A percentile compares a stretch with the other conserved stretches of the same genome.
These are phyloP conservation scores for Pythium vanterpoolii DNA, from an alignment of 352 stramenopile genomes.

Conservation along the genomic window DNA sequence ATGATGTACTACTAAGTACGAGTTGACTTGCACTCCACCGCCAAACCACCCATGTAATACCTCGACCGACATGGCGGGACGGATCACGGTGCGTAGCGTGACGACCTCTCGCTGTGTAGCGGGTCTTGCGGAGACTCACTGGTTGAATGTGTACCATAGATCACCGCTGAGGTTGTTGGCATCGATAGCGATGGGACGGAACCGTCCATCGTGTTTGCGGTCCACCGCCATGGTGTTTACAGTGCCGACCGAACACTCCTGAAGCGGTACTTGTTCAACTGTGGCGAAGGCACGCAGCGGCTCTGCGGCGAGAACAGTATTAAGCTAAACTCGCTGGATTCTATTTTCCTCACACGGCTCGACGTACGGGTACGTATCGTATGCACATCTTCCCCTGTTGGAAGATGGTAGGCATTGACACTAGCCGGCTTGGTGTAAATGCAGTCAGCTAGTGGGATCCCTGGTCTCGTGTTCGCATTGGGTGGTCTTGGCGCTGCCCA, in stretches of 20 bases:
- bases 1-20: slow-evolving; percentile 5
- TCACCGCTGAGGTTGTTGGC: slow-evolving; percentile 58
- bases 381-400: not conserved
- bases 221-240: slow-evolving; percentile 64
- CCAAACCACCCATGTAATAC: too few species aligned
- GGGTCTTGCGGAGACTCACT: not conserved
- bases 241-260: slow-evolving; percentile 57
- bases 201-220: slow-evolving; percentile 60
- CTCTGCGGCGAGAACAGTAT: slow-evolving; percentile 67
- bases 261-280: slow-evolving; percentile 72
- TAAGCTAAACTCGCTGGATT: slow-evolving; percentile 63
- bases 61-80: slow-evolving; percentile 6
- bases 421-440: too few species aligned
- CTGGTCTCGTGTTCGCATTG: slow-evolving; percentile 62
- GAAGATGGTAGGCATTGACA: not conserved
- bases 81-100: slow-evolving; percentile 7
- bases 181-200: slow-evolving; percentile 63
- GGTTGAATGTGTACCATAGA: slow-evolving; percentile 13
- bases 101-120: not conserved
- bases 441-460: slow-evolving; percentile 65
- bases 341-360: slow-evolving; percentile 69
- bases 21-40: not conserved
- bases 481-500: slow-evolving; percentile 43
- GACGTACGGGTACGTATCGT: slow-evolving; percentile 37
- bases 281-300: slow-evolving; percentile 61